Percentiles rank a stretch among this genome's conserved stretches.
These are phyloP conservation scores for Fusarium penzigii DNA, from an alignment of 2,329 filamentous ascomycete genomes.

Conservation along the genomic window DNA sequence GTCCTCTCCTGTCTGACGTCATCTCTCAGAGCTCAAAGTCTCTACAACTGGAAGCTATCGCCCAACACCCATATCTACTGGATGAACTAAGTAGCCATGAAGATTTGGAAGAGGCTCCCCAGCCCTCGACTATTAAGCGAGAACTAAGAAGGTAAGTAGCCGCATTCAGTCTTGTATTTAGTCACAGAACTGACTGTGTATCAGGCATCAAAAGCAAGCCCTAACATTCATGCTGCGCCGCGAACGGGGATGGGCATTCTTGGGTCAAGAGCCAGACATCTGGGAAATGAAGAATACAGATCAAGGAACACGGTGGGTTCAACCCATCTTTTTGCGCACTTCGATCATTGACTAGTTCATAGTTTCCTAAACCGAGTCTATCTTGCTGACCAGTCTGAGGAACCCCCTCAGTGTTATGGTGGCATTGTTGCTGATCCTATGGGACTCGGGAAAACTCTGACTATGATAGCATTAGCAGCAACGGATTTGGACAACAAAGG, in stretches of 20 bases:
- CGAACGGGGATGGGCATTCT: slow-evolving; percentile 39
- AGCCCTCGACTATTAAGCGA: slow-evolving; percentile 29
- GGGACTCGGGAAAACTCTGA: slow-evolving; percentile 48
- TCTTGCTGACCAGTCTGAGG: slow-evolving; percentile 25
- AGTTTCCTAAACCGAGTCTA: slow-evolving; percentile 40
- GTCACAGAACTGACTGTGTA: background rate
- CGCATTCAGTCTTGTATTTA: background rate
- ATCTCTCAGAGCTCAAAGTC: background rate
- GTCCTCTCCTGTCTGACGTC: background rate
- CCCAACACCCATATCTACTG: slow-evolving; percentile 21
- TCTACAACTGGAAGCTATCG: slow-evolving; percentile 5
- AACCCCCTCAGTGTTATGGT: slow-evolving; percentile 39
- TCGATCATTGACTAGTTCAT: background rate
- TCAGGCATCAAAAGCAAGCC: slow-evolving; percentile 46
- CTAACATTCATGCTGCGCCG: slow-evolving; percentile 43
- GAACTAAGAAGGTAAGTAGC: slow-evolving; percentile 22
- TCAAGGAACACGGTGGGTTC: slow-evolving; percentile 21
- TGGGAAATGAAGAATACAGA: slow-evolving; percentile 33
- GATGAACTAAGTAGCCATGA: slow-evolving; percentile 25
- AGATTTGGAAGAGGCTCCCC: slow-evolving; percentile 30
- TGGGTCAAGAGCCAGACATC: slow-evolving; percentile 29
- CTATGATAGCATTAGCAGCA: slow-evolving; percentile 44
- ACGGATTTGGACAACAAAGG: slow-evolving; percentile 4
- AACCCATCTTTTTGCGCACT: background rate
- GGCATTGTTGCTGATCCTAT: slow-evolving; percentile 50